Percentiles rank a stretch among this genome's conserved stretches.
Evolutionary conservation across 2,329 filamentous ascomycete genomes (phyloP).

Genomic region (Penicillium sp.): DNA sequence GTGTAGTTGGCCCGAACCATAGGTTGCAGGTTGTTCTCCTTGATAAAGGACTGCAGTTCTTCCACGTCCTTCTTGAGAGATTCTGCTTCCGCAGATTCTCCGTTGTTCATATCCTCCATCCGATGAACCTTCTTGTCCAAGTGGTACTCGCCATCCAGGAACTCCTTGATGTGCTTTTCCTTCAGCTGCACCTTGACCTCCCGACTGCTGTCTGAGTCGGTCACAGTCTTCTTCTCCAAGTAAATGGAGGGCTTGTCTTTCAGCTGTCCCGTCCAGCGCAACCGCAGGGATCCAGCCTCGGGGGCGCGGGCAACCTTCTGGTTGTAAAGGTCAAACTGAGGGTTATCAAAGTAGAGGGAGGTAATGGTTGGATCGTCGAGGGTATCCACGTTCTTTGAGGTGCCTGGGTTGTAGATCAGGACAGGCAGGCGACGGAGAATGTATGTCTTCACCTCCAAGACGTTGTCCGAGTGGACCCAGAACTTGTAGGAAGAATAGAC

Average conservation of each 20-base stretch:
- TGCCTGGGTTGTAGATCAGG: slow-evolving; percentile 86
- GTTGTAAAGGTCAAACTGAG: slow-evolving; percentile 80
- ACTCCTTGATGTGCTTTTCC: slow-evolving; percentile 87
- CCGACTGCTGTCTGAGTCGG: slow-evolving; percentile 72
- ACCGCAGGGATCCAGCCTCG: slow-evolving; percentile 77
- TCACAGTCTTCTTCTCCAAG: slow-evolving; percentile 86
- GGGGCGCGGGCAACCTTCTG: slow-evolving; percentile 76
- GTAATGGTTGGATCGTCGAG: slow-evolving; percentile 84
- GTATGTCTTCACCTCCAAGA: slow-evolving; percentile 94
- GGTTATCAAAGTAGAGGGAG: slow-evolving; percentile 92
- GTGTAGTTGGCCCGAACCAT: slow-evolving; percentile 90
- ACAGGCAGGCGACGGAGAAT: slow-evolving; percentile 88
- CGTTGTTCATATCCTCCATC: slow-evolving; percentile 73
- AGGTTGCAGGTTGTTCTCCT: slow-evolving; percentile 75
- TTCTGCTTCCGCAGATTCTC: slow-evolving; percentile 65
- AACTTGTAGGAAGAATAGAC: slow-evolving; percentile 87
- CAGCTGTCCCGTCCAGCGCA: slow-evolving; percentile 90
- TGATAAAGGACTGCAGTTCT: slow-evolving; percentile 78
- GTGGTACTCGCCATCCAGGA: slow-evolving; percentile 82
- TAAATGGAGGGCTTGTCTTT: slow-evolving; percentile 75
- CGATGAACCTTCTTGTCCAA: slow-evolving; percentile 90
- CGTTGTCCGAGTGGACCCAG: slow-evolving; percentile 94
- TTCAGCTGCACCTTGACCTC: slow-evolving; percentile 85
- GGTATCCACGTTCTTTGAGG: slow-evolving; percentile 77
- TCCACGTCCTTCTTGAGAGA: slow-evolving; percentile 70